phyloP scores from a whole-genome alignment of 83 land plant genomes.

The Thuja plicata region DNA sequence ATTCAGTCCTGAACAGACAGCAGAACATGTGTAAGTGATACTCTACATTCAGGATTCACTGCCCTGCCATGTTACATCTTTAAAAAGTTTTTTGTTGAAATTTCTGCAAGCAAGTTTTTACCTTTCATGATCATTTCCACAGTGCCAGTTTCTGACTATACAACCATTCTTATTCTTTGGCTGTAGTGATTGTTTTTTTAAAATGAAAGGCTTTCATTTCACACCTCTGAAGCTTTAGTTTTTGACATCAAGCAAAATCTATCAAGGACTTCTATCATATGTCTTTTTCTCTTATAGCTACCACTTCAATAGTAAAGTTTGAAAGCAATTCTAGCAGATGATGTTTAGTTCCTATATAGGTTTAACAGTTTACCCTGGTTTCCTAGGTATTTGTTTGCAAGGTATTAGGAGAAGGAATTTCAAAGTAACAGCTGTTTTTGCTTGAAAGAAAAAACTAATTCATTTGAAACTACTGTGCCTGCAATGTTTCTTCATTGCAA shows the following conservation, averaged over 20 bases:
- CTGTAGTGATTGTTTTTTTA: neutral
- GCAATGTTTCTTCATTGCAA: neutral
- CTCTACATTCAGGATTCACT: neutral
- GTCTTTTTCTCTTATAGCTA: neutral
- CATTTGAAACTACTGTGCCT: neutral
- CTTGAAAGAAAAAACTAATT: neutral
- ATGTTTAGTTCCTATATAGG: neutral
- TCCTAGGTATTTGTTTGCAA: neutral
- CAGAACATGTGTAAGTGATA: constrained; percentile 48
- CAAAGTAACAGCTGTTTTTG: neutral
- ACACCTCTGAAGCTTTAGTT: no score
- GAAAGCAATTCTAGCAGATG: neutral
- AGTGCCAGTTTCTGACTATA: neutral
- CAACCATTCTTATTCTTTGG: no score
- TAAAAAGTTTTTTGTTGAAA: neutral
- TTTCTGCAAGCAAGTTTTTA: neutral
- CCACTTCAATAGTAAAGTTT: neutral
- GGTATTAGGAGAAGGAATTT: no score
- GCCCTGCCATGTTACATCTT: neutral
- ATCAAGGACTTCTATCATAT: neutral
- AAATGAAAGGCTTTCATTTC: neutral
- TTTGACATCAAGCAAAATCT: no score
- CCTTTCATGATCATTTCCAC: neutral
- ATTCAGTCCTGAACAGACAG: constrained; percentile 38
- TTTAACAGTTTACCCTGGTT: neutral